Percentiles rank a stretch among this genome's conserved stretches.
Evolutionary conservation across 352 stramenopile genomes (phyloP).

Genomic region (Phytophthora colocasiae): DNA sequence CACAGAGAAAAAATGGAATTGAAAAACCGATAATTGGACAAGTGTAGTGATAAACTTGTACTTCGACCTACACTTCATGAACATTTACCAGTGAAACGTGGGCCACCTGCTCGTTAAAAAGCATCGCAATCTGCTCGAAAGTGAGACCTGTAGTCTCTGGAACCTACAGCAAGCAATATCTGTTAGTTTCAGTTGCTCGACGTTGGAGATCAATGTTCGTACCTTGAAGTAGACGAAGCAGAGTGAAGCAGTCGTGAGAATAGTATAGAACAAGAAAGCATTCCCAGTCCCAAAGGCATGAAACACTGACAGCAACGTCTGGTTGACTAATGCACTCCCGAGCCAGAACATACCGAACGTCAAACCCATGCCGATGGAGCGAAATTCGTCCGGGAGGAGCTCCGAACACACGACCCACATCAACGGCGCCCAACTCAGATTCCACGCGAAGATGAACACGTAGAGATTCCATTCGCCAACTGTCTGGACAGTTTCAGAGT

Average conservation of each 20-base stretch:
- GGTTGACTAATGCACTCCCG: slow-evolving; percentile 69
- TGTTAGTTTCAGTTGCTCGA: not conserved
- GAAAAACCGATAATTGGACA: not conserved
- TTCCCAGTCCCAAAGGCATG: slow-evolving; percentile 48
- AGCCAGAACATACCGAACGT: slow-evolving; percentile 81
- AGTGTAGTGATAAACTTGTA: not conserved
- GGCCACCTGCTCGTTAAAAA: slow-evolving; percentile 44
- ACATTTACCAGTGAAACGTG: slow-evolving; percentile 15
- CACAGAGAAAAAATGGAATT: not conserved
- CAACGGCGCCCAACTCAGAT: slow-evolving; percentile 75
- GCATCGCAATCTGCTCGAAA: slow-evolving; percentile 69
- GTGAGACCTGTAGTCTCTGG: slow-evolving; percentile 69
- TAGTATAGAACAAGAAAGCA: slow-evolving; percentile 69
- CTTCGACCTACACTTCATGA: slow-evolving; percentile 10
- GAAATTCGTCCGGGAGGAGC: slow-evolving; percentile 67
- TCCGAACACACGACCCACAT: slow-evolving; percentile 84
- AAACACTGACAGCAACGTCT: slow-evolving; percentile 73
- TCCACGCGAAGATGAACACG: slow-evolving; percentile 78
- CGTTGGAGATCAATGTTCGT: not conserved
- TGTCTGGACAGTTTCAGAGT: slow-evolving; percentile 34
- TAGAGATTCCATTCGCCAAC: slow-evolving; percentile 74
- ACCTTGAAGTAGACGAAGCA: slow-evolving; percentile 68
- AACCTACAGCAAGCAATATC: slow-evolving; percentile 33
- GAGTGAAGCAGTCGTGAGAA: slow-evolving; percentile 49
- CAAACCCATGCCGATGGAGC: slow-evolving; percentile 76